A percentile compares a stretch with the other conserved stretches of the same genome.
Evolutionary conservation across 177 flowering plant genomes (phyloP).

Genomic region (Vitis hybrid): DNA sequence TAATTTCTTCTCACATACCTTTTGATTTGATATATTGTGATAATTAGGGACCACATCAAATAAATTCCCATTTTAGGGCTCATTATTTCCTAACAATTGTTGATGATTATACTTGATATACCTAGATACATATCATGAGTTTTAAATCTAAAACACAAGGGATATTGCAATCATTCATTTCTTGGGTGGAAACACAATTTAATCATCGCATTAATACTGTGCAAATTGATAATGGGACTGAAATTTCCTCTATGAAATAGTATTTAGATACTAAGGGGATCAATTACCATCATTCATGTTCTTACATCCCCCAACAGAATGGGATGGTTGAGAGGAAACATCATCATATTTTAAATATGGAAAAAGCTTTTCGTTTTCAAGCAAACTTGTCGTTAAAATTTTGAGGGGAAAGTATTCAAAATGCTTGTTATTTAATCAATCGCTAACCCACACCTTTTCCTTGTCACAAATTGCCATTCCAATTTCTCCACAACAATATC

Average conservation of each 20-base stretch:
- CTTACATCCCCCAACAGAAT: constrained; percentile 14
- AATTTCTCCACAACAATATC: neutral
- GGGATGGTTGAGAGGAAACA: too few relatives aligned
- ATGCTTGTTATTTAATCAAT: neutral
- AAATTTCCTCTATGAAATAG: neutral
- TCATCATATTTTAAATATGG: constrained; percentile 8
- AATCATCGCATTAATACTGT: neutral
- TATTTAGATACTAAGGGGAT: neutral
- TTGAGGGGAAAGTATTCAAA: constrained; percentile 4
- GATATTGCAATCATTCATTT: neutral
- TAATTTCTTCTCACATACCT: neutral
- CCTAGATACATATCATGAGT: constrained; percentile 15
- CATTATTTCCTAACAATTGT: constrained; percentile 25
- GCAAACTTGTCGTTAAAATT: neutral
- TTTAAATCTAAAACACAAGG: constrained; percentile 1
- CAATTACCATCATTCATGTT: neutral
- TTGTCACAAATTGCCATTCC: neutral
- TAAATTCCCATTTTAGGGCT: constrained; percentile 1
- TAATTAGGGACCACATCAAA: constrained; percentile 13
- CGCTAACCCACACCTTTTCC: neutral
- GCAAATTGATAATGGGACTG: constrained; percentile 13
- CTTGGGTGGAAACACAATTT: constrained; percentile 13
- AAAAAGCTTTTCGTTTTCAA: neutral
- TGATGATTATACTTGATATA: constrained; percentile 19
- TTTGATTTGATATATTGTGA: constrained; percentile 28